Evolutionary conservation across 345 rosid species (phyloP).

Genomic region (Sonneratia alba): DNA sequence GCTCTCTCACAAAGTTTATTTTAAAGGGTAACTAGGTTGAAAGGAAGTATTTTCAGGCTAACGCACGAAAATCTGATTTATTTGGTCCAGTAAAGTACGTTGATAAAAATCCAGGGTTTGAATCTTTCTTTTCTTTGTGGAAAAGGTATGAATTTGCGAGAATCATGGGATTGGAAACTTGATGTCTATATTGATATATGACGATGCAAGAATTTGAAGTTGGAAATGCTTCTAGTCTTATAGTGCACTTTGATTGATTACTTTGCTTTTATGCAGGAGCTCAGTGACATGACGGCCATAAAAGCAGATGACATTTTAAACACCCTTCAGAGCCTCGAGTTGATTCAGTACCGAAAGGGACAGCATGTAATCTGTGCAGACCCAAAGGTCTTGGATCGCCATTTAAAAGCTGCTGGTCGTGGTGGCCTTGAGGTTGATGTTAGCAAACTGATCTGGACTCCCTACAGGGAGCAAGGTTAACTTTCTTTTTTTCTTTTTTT

Average conservation of each 20-base stretch:
- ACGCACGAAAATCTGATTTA: background rate
- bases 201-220: background rate
- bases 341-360: slow-evolving; percentile 97
- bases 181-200: background rate
- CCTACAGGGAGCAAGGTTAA: slow-evolving; percentile 85
- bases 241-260: background rate
- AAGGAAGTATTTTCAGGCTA: background rate
- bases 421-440: slow-evolving; percentile 97
- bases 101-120: background rate
- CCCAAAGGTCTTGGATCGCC: slow-evolving; percentile 94
- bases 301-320: slow-evolving; percentile 88
- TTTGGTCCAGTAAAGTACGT: background rate
- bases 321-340: slow-evolving; percentile 90
- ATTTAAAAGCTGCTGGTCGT: slow-evolving; percentile 93
- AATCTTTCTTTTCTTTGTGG: background rate
- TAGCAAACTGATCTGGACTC: slow-evolving; percentile 97
- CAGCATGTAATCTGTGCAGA: slow-evolving; percentile 98
- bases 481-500: background rate
- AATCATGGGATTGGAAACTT: too few relatives aligned
- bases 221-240: background rate
- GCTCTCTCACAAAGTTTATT: background rate
- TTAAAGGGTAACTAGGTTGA: background rate
- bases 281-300: slow-evolving; percentile 98
- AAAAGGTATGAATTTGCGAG: background rate
- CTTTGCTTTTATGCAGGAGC: slow-evolving; percentile 42